phyloP scores from a whole-genome alignment of 2,329 filamentous ascomycete genomes.

The Didymosphaeria variabile region DNA sequence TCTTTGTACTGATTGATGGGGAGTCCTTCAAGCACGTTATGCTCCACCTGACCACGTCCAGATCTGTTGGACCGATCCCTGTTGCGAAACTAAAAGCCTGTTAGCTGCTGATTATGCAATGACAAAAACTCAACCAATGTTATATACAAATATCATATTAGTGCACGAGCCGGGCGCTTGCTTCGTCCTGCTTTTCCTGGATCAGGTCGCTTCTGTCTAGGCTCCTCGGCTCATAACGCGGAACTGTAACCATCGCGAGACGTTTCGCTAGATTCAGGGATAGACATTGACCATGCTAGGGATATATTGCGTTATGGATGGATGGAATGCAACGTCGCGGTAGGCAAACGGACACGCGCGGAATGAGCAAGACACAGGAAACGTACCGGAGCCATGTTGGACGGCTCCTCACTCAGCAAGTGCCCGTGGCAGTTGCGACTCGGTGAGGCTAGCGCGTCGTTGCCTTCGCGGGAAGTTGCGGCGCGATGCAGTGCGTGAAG shows the following conservation, averaged over 20 bases:
- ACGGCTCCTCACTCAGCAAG: conserved; percentile 27
- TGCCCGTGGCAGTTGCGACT: conserved; percentile 25
- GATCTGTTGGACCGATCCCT: conserved; percentile 67
- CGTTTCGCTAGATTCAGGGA: neutral
- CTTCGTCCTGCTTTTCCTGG: neutral
- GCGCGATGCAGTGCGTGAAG: conserved; percentile 37
- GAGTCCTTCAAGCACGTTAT: conserved; percentile 76
- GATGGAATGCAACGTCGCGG: conserved; percentile 13
- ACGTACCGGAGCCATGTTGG: conserved; percentile 48
- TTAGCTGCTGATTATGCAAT: neutral
- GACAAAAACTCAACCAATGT: neutral
- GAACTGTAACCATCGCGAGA: neutral
- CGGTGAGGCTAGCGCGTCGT: conserved; percentile 30
- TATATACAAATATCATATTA: neutral
- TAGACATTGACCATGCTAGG: conserved; percentile 1
- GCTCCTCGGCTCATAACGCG: neutral
- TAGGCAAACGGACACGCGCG: conserved; percentile 5
- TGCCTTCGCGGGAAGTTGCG: conserved; percentile 39
- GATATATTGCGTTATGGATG: conserved; percentile 5
- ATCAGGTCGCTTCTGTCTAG: neutral
- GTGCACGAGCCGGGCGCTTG: neutral
- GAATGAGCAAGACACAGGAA: conserved; percentile 13
- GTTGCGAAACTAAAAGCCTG: conserved; percentile 61
- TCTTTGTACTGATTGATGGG: conserved; percentile 92
- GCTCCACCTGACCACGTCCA: conserved; percentile 67